phyloP scores from a whole-genome alignment of 495 filamentous ascomycete genomes.

The Tuber aestivum region DNA sequence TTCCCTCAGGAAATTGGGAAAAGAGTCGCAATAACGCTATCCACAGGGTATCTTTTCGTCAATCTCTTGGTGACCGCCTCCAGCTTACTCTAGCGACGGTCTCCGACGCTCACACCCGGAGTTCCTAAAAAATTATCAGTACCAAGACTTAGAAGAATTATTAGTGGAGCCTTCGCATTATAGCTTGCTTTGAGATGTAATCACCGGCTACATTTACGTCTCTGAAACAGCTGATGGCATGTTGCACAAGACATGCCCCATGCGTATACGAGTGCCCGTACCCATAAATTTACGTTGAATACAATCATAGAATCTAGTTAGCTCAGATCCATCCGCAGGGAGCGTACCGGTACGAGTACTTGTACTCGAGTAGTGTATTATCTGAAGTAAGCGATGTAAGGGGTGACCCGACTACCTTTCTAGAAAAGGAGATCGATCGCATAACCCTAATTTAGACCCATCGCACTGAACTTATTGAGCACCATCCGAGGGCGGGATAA shows the following conservation, averaged over 20 bases:
- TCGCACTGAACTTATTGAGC: no score
- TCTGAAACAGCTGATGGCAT: not conserved
- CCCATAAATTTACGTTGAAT: not conserved
- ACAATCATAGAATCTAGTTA: not conserved
- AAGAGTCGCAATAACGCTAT: not conserved
- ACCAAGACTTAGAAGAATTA: not conserved
- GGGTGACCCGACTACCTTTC: not conserved
- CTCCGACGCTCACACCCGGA: not conserved
- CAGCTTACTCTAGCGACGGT: not conserved
- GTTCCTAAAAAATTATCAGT: not conserved
- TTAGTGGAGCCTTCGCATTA: not conserved
- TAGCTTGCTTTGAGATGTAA: not conserved
- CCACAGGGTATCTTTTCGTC: rapidly evolving
- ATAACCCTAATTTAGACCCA: no score
- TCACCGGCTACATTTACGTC: not conserved
- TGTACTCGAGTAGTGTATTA: no score
- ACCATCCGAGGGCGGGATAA: no score
- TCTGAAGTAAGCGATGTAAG: not conserved
- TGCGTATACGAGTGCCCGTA: not conserved
- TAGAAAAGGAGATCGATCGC: not conserved
- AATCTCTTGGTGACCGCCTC: not conserved
- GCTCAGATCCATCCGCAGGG: not conserved
- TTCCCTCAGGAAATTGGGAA: not conserved
- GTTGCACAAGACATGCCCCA: not conserved
- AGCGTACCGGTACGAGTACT: no score